These are phyloP conservation scores for Alternaria atra DNA, from an alignment of 2,329 filamentous ascomycete species.

Conservation along the genomic window DNA sequence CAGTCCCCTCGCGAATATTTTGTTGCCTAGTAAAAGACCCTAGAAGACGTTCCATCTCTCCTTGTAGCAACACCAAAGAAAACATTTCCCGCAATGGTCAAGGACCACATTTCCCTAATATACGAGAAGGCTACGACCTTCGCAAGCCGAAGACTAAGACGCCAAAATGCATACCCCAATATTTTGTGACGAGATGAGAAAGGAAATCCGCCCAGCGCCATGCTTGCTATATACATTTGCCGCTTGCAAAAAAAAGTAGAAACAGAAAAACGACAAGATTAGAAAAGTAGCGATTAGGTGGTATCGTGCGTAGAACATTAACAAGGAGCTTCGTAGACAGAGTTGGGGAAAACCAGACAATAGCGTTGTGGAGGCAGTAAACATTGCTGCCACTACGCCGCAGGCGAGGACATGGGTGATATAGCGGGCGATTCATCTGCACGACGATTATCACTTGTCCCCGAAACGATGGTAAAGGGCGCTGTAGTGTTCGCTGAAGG, in stretches of 20 bases:
- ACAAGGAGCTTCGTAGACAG: conserved; percentile 2
- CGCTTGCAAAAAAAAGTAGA: not conserved
- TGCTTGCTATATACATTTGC: conserved; percentile 9
- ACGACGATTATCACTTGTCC: conserved; percentile 6
- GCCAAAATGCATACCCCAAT: conserved; percentile 2
- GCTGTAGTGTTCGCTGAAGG: conserved; percentile 4
- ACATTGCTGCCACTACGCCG: conserved; percentile 1
- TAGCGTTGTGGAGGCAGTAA: not conserved
- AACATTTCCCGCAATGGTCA: not conserved
- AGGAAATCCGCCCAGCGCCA: conserved; percentile 3
- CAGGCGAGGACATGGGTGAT: conserved; percentile 23
- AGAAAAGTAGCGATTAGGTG: conserved; percentile 6
- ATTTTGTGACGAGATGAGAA: not conserved
- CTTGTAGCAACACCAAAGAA: not conserved
- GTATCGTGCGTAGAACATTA: conserved; percentile 1
- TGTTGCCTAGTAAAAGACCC: not conserved
- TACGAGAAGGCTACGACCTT: not conserved
- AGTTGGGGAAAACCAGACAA: not conserved
- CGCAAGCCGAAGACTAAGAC: not conserved
- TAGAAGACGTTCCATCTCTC: not conserved
- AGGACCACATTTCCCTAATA: not conserved
- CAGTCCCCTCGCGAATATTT: not conserved
- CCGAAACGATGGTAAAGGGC: conserved; percentile 17
- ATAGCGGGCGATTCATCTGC: conserved; percentile 20
- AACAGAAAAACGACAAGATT: not conserved